Conservation (phyloP, 2,329 filamentous ascomycete species). For the Annulohypoxylon truncatum region DNA sequence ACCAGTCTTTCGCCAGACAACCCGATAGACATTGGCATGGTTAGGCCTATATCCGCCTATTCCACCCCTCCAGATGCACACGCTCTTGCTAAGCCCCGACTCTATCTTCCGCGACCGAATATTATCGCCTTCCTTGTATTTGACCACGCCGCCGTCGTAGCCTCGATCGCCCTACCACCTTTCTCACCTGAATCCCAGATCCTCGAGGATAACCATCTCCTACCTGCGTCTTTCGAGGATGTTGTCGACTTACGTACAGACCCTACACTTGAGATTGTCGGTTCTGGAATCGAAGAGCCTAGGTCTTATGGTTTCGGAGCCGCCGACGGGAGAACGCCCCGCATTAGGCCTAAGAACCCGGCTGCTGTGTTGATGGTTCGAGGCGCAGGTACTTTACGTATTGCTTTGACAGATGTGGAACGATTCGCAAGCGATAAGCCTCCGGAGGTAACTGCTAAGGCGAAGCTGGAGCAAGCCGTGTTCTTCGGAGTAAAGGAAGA, state of each 20-base stretch:
- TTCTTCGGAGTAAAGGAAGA: slow-evolving; percentile 87
- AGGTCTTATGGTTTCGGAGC: slow-evolving; percentile 48
- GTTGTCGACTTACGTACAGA: slow-evolving; percentile 81
- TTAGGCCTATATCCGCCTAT: slow-evolving; percentile 76
- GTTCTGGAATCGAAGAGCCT: slow-evolving; percentile 73
- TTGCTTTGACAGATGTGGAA: slow-evolving; percentile 69
- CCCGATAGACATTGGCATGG: slow-evolving; percentile 68
- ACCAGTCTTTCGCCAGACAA: slow-evolving; percentile 54
- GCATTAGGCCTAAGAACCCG: slow-evolving; percentile 70
- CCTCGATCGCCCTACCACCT: slow-evolving; percentile 75
- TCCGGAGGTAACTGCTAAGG: slow-evolving; percentile 80
- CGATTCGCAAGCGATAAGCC: slow-evolving; percentile 69
- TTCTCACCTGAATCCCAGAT: slow-evolving; percentile 83
- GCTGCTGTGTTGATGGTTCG: slow-evolving; percentile 71
- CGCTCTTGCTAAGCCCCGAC: slow-evolving; percentile 64
- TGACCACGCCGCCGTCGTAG: slow-evolving; percentile 79
- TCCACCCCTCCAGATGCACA: slow-evolving; percentile 62
- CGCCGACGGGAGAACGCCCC: slow-evolving; percentile 63
- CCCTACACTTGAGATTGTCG: slow-evolving; percentile 71
- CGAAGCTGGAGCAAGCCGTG: slow-evolving; percentile 92
- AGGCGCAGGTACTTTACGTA: slow-evolving; percentile 70
- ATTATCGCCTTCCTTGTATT: slow-evolving; percentile 87
- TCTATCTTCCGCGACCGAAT: slow-evolving; percentile 82
- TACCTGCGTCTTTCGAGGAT: slow-evolving; percentile 82
- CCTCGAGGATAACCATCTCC: slow-evolving; percentile 71